A percentile compares a stretch with the other conserved stretches of the same genome.
Evolutionary conservation across 2,329 filamentous ascomycete genomes (phyloP).

Genomic region (Sclerotinia sclerotiorum): DNA sequence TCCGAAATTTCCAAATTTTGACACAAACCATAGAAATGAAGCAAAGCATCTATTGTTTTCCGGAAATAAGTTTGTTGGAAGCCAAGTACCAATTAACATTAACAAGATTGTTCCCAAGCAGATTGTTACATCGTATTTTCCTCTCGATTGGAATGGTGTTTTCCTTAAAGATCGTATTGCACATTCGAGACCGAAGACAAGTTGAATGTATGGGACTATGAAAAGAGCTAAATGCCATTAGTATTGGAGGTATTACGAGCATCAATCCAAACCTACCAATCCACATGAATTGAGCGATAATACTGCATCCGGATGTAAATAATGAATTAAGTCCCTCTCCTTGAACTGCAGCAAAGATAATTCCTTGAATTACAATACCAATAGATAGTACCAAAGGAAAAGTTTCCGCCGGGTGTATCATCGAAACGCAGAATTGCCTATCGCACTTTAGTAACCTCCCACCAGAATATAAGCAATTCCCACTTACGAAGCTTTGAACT

Average conservation of each 20-base stretch:
- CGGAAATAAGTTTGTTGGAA: constrained; percentile 56
- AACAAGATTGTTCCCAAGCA: constrained; percentile 54
- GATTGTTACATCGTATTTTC: constrained; percentile 59
- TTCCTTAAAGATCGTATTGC: constrained; percentile 54
- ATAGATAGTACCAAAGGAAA: constrained; percentile 58
- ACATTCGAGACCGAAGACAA: constrained; percentile 65
- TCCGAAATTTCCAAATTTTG: constrained; percentile 57
- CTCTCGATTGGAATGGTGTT: constrained; percentile 57
- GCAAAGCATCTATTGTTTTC: constrained; percentile 64
- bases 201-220: constrained; percentile 63
- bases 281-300: constrained; percentile 58
- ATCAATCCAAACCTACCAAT: constrained; percentile 50
- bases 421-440: constrained; percentile 40
- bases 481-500: constrained; percentile 46
- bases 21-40: constrained; percentile 66
- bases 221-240: constrained; percentile 58
- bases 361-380: constrained; percentile 58
- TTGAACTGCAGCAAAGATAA: constrained; percentile 58
- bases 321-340: constrained; percentile 54
- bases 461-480: constrained; percentile 35
- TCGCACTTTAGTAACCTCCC: constrained; percentile 28
- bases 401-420: constrained; percentile 42
- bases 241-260: background rate
- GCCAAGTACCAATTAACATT: constrained; percentile 55
- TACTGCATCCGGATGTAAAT: constrained; percentile 52